Evolutionary conservation across 2,329 filamentous ascomycete species (phyloP).

Genomic region (Talaromyces sp.): DNA sequence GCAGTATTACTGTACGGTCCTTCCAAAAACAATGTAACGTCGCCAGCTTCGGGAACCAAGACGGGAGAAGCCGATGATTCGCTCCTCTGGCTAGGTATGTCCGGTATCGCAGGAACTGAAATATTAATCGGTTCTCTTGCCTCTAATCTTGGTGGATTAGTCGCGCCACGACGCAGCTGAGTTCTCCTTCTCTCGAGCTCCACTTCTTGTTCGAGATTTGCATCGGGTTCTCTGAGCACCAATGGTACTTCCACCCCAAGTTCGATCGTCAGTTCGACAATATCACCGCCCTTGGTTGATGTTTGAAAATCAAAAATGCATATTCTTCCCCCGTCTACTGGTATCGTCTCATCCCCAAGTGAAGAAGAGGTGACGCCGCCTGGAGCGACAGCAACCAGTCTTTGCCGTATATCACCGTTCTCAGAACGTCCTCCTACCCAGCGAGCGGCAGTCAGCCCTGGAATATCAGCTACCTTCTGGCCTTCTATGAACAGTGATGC

Average conservation of each 20-base stretch:
- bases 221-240: slow-evolving; percentile 64
- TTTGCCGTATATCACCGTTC: slow-evolving; percentile 41
- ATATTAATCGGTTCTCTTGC: slow-evolving; percentile 19
- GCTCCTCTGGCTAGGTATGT: slow-evolving; percentile 20
- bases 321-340: slow-evolving; percentile 72
- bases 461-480: slow-evolving; percentile 58
- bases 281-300: slow-evolving; percentile 50
- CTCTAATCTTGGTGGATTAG: slow-evolving; percentile 42
- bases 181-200: slow-evolving; percentile 72
- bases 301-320: slow-evolving; percentile 71
- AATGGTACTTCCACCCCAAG: slow-evolving; percentile 67
- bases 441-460: slow-evolving; percentile 62
- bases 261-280: slow-evolving; percentile 62
- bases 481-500: slow-evolving; percentile 68
- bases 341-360: slow-evolving; percentile 66
- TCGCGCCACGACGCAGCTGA: slow-evolving; percentile 54
- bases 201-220: slow-evolving; percentile 71
- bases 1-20: slow-evolving; percentile 67
- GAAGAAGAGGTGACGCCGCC: slow-evolving; percentile 59
- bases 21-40: slow-evolving; percentile 57
- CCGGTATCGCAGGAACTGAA: slow-evolving; percentile 23
- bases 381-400: slow-evolving; percentile 65
- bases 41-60: slow-evolving; percentile 16
- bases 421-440: slow-evolving; percentile 60
- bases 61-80: slow-evolving; percentile 24